These are phyloP conservation scores for Achaetomium macrosporum DNA, from an alignment of 2,329 filamentous ascomycete genomes.

Conservation along the genomic window DNA sequence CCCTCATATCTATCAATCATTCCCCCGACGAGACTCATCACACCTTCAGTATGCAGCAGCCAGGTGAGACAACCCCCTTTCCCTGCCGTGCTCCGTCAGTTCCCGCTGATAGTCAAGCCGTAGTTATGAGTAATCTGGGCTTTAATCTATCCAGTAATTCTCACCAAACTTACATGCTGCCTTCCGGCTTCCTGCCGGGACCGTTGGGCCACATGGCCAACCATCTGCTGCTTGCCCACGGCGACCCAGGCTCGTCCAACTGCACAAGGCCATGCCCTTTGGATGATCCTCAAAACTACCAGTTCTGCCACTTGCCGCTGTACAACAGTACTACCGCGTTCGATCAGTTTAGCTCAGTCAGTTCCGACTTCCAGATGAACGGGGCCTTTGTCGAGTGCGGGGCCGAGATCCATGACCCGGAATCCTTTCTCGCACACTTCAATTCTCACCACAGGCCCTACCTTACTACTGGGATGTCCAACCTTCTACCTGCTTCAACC, in stretches of 20 bases:
- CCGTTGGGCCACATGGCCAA: constrained; percentile 19
- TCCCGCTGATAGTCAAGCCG: constrained; percentile 9
- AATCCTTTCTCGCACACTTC: constrained; percentile 25
- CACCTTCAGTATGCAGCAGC: constrained; percentile 16
- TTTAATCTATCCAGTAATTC: constrained; percentile 13
- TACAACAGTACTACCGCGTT: constrained; percentile 13
- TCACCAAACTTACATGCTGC: constrained; percentile 14
- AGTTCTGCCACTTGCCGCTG: constrained; percentile 24
- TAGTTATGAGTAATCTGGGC: constrained; percentile 15
- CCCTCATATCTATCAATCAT: constrained; percentile 30
- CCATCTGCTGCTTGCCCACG: constrained; percentile 24
- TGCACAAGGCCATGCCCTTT: constrained; percentile 24
- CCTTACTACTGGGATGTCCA: constrained; percentile 14
- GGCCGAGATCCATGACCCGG: constrained; percentile 22
- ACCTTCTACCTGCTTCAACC: not conserved
- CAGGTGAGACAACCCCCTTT: constrained; percentile 12
- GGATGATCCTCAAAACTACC: constrained; percentile 23
- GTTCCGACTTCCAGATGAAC: constrained; percentile 16
- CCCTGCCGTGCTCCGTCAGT: not conserved
- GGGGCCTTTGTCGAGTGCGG: constrained; percentile 22
- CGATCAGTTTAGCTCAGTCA: constrained; percentile 15
- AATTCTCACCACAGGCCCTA: constrained; percentile 23
- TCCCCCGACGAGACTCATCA: constrained; percentile 15
- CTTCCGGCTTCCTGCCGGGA: constrained; percentile 13
- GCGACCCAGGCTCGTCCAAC: constrained; percentile 16